Evolutionary conservation across 495 filamentous ascomycete genomes (phyloP).

Genomic region (Darksidea phi): DNA sequence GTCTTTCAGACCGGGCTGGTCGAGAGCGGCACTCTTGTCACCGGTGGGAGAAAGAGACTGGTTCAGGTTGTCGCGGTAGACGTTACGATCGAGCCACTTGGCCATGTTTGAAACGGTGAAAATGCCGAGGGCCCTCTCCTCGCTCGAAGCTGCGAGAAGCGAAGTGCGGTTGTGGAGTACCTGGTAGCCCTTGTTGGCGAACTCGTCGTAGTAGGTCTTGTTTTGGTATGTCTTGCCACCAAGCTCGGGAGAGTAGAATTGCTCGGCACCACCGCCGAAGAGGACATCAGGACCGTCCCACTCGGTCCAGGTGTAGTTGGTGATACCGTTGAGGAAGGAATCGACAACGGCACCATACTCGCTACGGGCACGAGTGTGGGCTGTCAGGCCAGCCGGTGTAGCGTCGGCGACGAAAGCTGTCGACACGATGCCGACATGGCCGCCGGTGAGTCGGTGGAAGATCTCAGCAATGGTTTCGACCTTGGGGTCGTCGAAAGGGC

Average conservation of each 20-base stretch:
- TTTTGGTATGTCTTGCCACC: slow-evolving; percentile 54
- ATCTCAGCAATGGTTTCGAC: slow-evolving; percentile 75
- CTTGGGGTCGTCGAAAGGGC: slow-evolving; percentile 71
- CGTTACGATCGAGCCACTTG: slow-evolving; percentile 68
- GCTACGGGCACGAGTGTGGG: slow-evolving; percentile 62
- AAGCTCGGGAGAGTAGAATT: slow-evolving; percentile 54
- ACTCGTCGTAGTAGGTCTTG: slow-evolving; percentile 67
- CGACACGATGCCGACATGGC: slow-evolving; percentile 58
- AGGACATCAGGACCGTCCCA: slow-evolving; percentile 67
- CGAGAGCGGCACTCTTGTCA: slow-evolving; percentile 55
- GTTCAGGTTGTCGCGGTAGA: slow-evolving; percentile 62
- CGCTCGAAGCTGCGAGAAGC: slow-evolving; percentile 52
- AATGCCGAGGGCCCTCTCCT: slow-evolving; percentile 62
- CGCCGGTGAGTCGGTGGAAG: slow-evolving; percentile 60
- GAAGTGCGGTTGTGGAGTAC: slow-evolving; percentile 66
- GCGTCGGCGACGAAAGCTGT: slow-evolving; percentile 72
- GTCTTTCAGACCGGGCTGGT: slow-evolving; percentile 73
- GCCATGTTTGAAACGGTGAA: slow-evolving; percentile 66
- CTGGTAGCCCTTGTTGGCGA: slow-evolving; percentile 63
- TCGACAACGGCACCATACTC: slow-evolving; percentile 64
- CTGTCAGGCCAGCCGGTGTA: slow-evolving; percentile 65
- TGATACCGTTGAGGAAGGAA: slow-evolving; percentile 41
- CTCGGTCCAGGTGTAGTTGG: slow-evolving; percentile 66
- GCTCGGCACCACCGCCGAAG: slow-evolving; percentile 71
- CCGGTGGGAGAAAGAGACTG: slow-evolving; percentile 64